These are phyloP conservation scores for Fusarium lateritium DNA, from an alignment of 2,329 filamentous ascomycete species.

Conservation along the genomic window DNA sequence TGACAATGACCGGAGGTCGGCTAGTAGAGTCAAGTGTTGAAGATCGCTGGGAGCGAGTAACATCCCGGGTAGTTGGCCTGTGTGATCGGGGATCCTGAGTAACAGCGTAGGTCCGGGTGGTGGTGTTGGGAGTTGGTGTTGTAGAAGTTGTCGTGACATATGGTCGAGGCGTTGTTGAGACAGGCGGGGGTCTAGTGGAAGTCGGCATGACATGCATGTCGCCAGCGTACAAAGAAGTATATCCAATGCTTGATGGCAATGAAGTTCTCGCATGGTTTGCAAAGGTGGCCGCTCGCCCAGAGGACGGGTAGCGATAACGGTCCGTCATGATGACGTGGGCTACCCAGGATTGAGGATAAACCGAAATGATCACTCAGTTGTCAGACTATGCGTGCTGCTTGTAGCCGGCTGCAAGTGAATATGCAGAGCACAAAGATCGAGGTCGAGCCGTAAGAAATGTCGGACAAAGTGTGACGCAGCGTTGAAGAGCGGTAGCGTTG, in stretches of 20 bases:
- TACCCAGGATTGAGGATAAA: conserved; percentile 14
- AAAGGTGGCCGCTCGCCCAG: conserved; percentile 61
- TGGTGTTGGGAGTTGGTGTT: conserved; percentile 57
- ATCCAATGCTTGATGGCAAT: conserved; percentile 66
- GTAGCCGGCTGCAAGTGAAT: conserved; percentile 13
- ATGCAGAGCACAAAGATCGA: conserved; percentile 14
- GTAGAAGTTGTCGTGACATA: conserved; percentile 54
- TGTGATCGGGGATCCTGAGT: conserved; percentile 66
- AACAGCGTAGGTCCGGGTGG: conserved; percentile 70
- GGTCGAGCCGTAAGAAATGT: conserved; percentile 34
- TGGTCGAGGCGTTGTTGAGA: conserved; percentile 52
- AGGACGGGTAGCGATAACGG: conserved; percentile 60
- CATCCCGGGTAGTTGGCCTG: conserved; percentile 64
- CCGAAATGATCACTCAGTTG: conserved; percentile 24
- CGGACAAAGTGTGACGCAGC: conserved; percentile 35
- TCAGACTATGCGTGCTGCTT: conserved; percentile 21
- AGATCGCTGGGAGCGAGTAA: conserved; percentile 62
- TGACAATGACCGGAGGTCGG: conserved; percentile 71
- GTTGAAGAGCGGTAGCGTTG: conserved; percentile 34
- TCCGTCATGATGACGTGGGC: conserved; percentile 61
- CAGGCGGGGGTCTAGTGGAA: conserved; percentile 50
- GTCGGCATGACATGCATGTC: conserved; percentile 69
- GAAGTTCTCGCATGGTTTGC: conserved; percentile 68
- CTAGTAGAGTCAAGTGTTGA: conserved; percentile 65
- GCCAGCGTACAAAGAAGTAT: conserved; percentile 65